phyloP scores from a whole-genome alignment of 2,329 filamentous ascomycete genomes.

The Cadophora gregata region DNA sequence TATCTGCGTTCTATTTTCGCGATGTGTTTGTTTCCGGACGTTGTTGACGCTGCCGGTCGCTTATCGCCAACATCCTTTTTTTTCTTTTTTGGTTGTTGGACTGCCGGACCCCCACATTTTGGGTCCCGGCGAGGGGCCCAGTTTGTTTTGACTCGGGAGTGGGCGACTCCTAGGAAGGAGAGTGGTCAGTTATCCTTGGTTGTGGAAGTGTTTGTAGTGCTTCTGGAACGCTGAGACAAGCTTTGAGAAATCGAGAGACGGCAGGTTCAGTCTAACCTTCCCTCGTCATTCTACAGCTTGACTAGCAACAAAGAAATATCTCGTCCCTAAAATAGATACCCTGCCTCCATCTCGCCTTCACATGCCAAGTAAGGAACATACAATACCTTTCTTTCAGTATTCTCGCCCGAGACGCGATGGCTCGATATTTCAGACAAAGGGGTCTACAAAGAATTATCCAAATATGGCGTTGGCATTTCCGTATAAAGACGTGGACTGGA shows the following conservation, averaged over 20 bases:
- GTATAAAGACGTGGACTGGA: not conserved
- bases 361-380: not conserved
- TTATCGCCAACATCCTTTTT: not conserved
- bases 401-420: too few relatives aligned
- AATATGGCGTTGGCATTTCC: not conserved
- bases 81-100: not conserved
- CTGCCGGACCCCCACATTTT: not conserved
- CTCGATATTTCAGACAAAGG: not conserved
- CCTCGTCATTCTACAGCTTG: not conserved
- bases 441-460: not conserved
- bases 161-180: not conserved
- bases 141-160: too few relatives aligned
- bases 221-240: not conserved
- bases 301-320: not conserved
- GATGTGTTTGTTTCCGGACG: not conserved
- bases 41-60: not conserved
- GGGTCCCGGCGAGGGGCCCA: too few relatives aligned
- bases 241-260: not conserved
- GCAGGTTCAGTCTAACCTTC: not conserved
- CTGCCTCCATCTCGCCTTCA: not conserved
- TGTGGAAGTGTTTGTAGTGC: not conserved
- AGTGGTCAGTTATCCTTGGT: not conserved
- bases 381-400: constrained; percentile 9
- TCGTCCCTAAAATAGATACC: not conserved
- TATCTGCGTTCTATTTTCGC: not conserved